phyloP scores from a whole-genome alignment of 768 basidiomycete species.

The Mycena vitilis region DNA sequence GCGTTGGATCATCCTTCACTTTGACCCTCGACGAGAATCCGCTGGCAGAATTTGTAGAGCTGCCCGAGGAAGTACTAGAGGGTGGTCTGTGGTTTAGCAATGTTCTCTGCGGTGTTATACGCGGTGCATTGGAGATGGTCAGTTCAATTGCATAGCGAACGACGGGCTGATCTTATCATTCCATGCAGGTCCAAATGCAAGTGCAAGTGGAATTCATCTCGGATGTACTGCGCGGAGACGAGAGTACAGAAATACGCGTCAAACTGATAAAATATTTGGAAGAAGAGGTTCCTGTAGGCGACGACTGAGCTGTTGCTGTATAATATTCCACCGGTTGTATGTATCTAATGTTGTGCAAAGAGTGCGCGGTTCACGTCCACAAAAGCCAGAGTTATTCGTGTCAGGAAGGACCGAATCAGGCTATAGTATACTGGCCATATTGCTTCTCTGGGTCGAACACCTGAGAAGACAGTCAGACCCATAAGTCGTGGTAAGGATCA shows the following conservation, averaged over 20 bases:
- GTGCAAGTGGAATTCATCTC: slow-evolving; percentile 91
- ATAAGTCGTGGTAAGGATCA: slow-evolving; percentile 2
- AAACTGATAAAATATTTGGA: slow-evolving; percentile 92
- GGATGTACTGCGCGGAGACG: slow-evolving; percentile 93
- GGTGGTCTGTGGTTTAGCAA: slow-evolving; percentile 98
- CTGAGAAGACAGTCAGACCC: slow-evolving; percentile 50
- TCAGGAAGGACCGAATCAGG: slow-evolving; percentile 36
- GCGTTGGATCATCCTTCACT: slow-evolving; percentile 74
- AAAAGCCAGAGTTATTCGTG: too few species aligned
- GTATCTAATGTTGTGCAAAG: slow-evolving; percentile 15
- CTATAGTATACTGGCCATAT: slow-evolving; percentile 92
- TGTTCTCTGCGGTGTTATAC: slow-evolving; percentile 91
- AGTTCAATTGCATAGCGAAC: slow-evolving; percentile 39
- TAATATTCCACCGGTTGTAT: slow-evolving; percentile 27
- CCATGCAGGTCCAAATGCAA: slow-evolving; percentile 91
- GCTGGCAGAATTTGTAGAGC: slow-evolving; percentile 94
- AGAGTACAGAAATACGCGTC: slow-evolving; percentile 93
- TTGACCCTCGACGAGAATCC: slow-evolving; percentile 96
- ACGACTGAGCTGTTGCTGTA: slow-evolving; percentile 86
- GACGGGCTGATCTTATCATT: slow-evolving; percentile 25
- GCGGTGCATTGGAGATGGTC: slow-evolving; percentile 98
- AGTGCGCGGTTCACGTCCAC: not conserved
- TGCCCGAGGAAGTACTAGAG: slow-evolving; percentile 92
- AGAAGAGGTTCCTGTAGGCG: slow-evolving; percentile 94
- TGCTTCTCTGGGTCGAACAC: slow-evolving; percentile 95